Base-by-base conservation (phyloP, 2,329 filamentous ascomycete genomes). In the Ophiostoma fasciatum region DNA sequence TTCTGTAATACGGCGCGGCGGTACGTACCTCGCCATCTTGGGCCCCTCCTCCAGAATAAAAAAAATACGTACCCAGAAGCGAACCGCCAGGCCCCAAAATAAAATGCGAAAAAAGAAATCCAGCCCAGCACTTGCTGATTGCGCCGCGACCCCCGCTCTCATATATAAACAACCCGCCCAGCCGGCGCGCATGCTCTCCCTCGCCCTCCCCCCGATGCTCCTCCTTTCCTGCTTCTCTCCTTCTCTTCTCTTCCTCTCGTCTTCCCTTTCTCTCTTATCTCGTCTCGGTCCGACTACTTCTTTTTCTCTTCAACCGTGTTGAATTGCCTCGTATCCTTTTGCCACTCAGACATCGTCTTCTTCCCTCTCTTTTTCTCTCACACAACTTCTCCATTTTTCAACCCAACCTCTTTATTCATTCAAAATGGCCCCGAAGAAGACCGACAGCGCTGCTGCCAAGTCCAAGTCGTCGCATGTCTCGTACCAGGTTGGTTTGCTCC, bases 371-470 rank as follows among this genome's bases (percentile, higher is more conserved):
- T 33, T 33, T 25, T 37, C 20, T 32, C 8, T 29, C 35, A 9
- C 13, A 19, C 12, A 7, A 22, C 13, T n/a, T 5, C 17, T 20
- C 20, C 14, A 8, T 27, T 21, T 31, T 22, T 15, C 30, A 28
- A 28, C 20, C 32, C 14, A 17, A 12, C 23, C 19, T 31, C 34
- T 34, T 29, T 36, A 34, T n/a, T 17, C 35, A 25, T 15, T 55
- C 57, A 57, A 55, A 56, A 74, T 74, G 70, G 60, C 66, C 65
- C 64, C 70, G 57, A 74, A 72, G 64, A 71, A 72, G 61, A 57
- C 63, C 46, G 53, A 56, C 41, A 51, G 45, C 37, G 48, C 54
- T 46, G 43, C 59, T 51, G 56, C 67, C 62, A 61, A 66, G 59
- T 52, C 67, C 58, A 64, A 70, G 60, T 19, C 51, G 11, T 46